These are phyloP conservation scores for Geum urbanum DNA, from an alignment of 306 rosid genomes.

Conservation along the genomic window DNA sequence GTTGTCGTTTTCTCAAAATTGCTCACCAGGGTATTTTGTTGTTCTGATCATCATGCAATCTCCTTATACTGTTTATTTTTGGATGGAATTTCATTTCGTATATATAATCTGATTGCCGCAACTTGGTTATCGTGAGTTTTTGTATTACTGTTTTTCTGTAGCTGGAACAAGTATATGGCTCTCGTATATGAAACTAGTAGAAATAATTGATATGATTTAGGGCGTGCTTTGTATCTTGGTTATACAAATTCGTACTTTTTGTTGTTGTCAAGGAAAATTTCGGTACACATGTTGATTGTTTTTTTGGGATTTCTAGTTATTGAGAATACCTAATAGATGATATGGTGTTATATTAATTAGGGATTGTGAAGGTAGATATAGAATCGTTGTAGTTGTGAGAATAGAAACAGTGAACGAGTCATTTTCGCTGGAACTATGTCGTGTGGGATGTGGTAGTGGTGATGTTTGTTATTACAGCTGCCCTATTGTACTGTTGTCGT, in stretches of 20 bases:
- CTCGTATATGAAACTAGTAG: conserved; percentile 5
- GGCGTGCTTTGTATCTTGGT: neutral
- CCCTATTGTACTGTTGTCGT: neutral
- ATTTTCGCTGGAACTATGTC: neutral
- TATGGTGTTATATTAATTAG: neutral
- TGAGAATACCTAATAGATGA: conserved; percentile 3
- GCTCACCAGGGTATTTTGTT: conserved; percentile 17
- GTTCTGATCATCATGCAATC: conserved; percentile 17
- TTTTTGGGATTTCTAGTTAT: conserved; percentile 8
- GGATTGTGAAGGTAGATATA: neutral
- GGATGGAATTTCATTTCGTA: neutral
- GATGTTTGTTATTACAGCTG: neutral
- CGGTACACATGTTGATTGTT: neutral
- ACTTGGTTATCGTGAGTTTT: neutral
- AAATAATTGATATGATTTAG: conserved; percentile 1
- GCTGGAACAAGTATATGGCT: conserved; percentile 11
- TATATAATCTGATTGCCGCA: neutral
- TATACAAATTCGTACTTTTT: neutral
- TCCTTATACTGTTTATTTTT: neutral
- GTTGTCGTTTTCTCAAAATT: neutral
- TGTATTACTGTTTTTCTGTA: conserved; percentile 4
- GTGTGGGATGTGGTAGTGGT: neutral
- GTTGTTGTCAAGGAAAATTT: conserved; percentile 8
- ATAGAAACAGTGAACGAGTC: neutral
- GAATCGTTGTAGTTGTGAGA: neutral